Percentiles rank a stretch among this genome's conserved stretches.
Conservation (phyloP, 2,329 filamentous ascomycete species). For the Aureobasidium subglaciale region DNA sequence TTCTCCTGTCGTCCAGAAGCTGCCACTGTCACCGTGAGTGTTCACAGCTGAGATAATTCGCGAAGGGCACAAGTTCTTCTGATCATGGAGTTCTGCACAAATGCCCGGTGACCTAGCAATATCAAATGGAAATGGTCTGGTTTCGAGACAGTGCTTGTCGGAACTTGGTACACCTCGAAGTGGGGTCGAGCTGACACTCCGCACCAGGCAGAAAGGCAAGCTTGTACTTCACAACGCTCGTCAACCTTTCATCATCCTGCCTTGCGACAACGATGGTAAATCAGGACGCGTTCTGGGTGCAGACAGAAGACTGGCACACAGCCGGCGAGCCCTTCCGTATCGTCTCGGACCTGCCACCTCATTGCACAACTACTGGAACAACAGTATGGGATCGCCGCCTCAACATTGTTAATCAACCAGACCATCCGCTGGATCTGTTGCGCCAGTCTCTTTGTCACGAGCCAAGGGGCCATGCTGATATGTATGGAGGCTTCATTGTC, state of each 20-base stretch:
- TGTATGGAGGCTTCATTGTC: constrained; percentile 45
- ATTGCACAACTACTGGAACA: constrained; percentile 37
- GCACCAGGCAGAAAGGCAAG: too few relatives aligned
- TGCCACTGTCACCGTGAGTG: too few relatives aligned
- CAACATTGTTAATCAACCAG: constrained; percentile 27
- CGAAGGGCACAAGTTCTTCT: too few relatives aligned
- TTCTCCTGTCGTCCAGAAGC: too few relatives aligned
- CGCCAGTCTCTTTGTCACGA: constrained; percentile 39
- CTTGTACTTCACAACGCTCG: too few relatives aligned
- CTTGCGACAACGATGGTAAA: neutral
- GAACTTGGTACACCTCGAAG: too few relatives aligned
- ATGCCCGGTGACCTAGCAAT: too few relatives aligned
- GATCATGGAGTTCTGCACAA: too few relatives aligned
- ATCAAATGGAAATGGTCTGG: too few relatives aligned
- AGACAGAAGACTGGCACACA: constrained; percentile 33
- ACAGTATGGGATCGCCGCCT: constrained; percentile 32
- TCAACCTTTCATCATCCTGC: neutral
- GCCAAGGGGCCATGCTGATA: constrained; percentile 44
- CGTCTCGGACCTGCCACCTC: constrained; percentile 25
- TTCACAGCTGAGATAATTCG: too few relatives aligned
- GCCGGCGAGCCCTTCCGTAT: constrained; percentile 45
- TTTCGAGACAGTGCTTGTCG: too few relatives aligned
- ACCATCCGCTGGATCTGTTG: constrained; percentile 23
- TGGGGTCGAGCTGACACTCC: too few relatives aligned
- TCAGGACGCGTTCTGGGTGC: constrained; percentile 2